Percentiles rank a stretch among this genome's conserved stretches.
Evolutionary conservation across 2,329 filamentous ascomycete genomes (phyloP).

Genomic region (Colletotrichum euphorbiae): DNA sequence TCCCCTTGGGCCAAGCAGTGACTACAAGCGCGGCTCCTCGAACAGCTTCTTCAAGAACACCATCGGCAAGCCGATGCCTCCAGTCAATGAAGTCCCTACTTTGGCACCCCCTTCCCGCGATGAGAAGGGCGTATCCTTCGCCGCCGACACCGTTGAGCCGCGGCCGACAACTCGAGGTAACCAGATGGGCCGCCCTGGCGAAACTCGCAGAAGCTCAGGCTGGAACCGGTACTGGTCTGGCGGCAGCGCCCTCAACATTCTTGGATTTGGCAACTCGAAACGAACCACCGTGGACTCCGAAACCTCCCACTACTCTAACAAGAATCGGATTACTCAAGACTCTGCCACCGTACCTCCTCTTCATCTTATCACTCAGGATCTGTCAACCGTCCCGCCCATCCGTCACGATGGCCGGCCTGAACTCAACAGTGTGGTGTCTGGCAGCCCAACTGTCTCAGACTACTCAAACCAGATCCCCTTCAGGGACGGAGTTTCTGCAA

Average conservation of each 20-base stretch:
- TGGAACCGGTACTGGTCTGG: constrained; percentile 85
- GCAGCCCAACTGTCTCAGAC: constrained; percentile 76
- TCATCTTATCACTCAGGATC: constrained; percentile 70
- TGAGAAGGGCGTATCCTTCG: constrained; percentile 56
- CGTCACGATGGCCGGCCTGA: constrained; percentile 72
- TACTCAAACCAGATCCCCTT: constrained; percentile 63
- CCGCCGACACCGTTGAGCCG: constrained; percentile 49
- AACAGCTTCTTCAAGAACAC: constrained; percentile 71
- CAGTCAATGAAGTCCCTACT: constrained; percentile 50
- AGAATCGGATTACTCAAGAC: constrained; percentile 68
- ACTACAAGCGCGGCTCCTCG: constrained; percentile 62
- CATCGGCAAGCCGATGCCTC: constrained; percentile 71
- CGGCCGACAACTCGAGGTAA: constrained; percentile 49
- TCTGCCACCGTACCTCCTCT: constrained; percentile 79
- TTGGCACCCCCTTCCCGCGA: constrained; percentile 45
- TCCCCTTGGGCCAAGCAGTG: constrained; percentile 60
- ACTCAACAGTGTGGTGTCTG: constrained; percentile 74
- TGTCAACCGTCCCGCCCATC: constrained; percentile 75
- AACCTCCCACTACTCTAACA: constrained; percentile 67
- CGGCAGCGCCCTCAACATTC: constrained; percentile 74
- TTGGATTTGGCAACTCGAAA: constrained; percentile 67
- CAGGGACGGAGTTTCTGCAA: constrained; percentile 69
- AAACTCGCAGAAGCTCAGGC: constrained; percentile 72
- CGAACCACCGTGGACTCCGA: constrained; percentile 67
- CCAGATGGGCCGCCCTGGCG: constrained; percentile 51